These are phyloP conservation scores for Aspergillus puulaauensis DNA, from an alignment of 2,329 filamentous ascomycete genomes.

Conservation along the genomic window DNA sequence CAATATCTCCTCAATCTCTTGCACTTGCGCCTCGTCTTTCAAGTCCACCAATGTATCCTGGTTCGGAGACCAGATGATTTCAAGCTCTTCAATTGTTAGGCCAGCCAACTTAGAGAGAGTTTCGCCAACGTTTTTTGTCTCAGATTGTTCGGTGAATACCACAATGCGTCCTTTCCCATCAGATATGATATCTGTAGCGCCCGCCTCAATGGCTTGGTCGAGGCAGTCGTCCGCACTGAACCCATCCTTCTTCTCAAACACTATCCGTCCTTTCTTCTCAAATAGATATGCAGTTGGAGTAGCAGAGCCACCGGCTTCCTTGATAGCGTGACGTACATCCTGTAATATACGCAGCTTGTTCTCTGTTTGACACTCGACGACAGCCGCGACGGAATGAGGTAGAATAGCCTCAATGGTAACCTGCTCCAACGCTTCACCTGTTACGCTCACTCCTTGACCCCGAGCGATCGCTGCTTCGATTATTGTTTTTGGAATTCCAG, in stretches of 20 bases:
- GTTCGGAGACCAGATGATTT: conserved; percentile 84
- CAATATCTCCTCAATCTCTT: conserved; percentile 60
- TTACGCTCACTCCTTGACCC: conserved; percentile 78
- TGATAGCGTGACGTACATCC: conserved; percentile 70
- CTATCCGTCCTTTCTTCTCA: conserved; percentile 71
- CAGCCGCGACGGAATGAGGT: conserved; percentile 69
- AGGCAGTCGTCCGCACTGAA: conserved; percentile 68
- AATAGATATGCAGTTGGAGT: conserved; percentile 84
- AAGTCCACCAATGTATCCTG: conserved; percentile 71
- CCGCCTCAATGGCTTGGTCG: conserved; percentile 80
- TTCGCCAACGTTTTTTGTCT: conserved; percentile 64
- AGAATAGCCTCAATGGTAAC: conserved; percentile 79
- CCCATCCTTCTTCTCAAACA: conserved; percentile 62
- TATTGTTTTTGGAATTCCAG: conserved; percentile 75
- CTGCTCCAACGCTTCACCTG: conserved; percentile 73
- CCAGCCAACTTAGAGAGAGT: conserved; percentile 62
- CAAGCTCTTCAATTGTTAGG: conserved; percentile 68
- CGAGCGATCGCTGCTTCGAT: conserved; percentile 86
- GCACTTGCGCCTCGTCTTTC: conserved; percentile 56
- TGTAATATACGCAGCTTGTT: conserved; percentile 71
- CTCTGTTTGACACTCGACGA: conserved; percentile 85
- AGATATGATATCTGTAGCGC: conserved; percentile 57
- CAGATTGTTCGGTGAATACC: conserved; percentile 67
- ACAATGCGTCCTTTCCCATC: conserved; percentile 70
- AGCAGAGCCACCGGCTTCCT: conserved; percentile 66